These are phyloP conservation scores for Erysimum cheiri DNA, from an alignment of 441 rosid genomes.

Conservation along the genomic window DNA sequence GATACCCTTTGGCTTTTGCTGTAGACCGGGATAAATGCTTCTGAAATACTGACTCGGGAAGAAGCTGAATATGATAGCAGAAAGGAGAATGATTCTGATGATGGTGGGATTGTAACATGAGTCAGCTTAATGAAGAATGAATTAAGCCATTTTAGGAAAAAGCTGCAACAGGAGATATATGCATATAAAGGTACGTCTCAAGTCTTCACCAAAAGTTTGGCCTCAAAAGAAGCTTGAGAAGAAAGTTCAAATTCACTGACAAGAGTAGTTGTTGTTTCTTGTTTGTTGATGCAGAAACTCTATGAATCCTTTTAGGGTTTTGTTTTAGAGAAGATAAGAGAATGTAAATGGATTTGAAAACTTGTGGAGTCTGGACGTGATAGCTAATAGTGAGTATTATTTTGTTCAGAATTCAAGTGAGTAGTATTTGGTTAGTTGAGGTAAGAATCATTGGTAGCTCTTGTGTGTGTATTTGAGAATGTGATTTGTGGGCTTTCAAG, in stretches of 20 bases:
- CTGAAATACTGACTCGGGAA: slow-evolving; percentile 15
- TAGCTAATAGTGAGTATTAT: neutral
- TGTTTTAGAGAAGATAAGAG: slow-evolving; percentile 19
- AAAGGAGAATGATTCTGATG: slow-evolving; percentile 23
- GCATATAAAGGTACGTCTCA: slow-evolving; percentile 38
- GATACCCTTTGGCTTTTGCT: slow-evolving; percentile 2
- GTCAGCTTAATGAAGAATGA: slow-evolving; percentile 19
- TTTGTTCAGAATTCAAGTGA: slow-evolving; percentile 7
- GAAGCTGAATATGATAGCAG: slow-evolving; percentile 24
- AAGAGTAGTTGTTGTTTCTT: slow-evolving; percentile 21
- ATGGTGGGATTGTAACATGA: slow-evolving; percentile 34
- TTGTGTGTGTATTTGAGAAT: slow-evolving; percentile 12
- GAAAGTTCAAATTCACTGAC: slow-evolving; percentile 15
- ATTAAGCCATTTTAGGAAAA: slow-evolving; percentile 17
- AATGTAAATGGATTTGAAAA: slow-evolving; percentile 44
- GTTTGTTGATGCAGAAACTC: slow-evolving; percentile 30
- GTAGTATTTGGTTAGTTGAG: slow-evolving; percentile 27
- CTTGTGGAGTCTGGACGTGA: too few relatives aligned
- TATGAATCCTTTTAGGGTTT: slow-evolving; percentile 16
- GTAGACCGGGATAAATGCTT: slow-evolving; percentile 1
- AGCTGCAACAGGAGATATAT: neutral
- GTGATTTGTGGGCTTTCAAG: slow-evolving; percentile 20
- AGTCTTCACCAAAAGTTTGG: slow-evolving; percentile 6
- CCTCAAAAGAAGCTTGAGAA: neutral
- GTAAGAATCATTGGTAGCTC: slow-evolving; percentile 7